Base-by-base conservation (phyloP, 805 yeast genomes). In the Metschnikowia amazonensis region DNA sequence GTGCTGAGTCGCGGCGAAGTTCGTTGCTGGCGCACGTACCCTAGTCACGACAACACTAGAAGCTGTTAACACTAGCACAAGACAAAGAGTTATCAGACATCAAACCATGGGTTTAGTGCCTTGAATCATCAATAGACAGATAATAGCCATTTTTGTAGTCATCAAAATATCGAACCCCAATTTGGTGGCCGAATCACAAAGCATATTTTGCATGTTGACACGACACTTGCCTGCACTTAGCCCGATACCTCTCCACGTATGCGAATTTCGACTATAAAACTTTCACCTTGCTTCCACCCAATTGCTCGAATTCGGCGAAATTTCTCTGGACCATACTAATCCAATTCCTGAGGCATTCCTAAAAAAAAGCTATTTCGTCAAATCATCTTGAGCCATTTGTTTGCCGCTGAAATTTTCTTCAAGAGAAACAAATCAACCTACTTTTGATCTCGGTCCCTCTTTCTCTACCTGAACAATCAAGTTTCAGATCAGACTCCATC, bases 191-290 rank as follows among this genome's bases (percentile, higher is more conserved):
- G n/a, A 13, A 32, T 17, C 16, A 2, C 23, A 11, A 8, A 17
- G 11, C 23, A 20, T 10, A 32, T 18, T 37, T 18, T n/a, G 32
- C 24, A 30, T 17, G 18, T 23, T 7, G 43, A 23, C 35, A 35
- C 21, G 14, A 13, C 32, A n/a, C 21, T 17, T 17, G 20, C 43
- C 46, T 37, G 24, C 42, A 24, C 14, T 3, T 7, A 13, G 25
- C 41, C n/a, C 35, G 8, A 24, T 20, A 28, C 44, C 20, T 43
- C 43, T 30, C 43, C 46, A 43, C 46, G 46, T 43, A 43, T 42
- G 46, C 46, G 46, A 43, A 36, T 36, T 30, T 39, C 42, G 36
- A 29, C 17, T 10, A 35, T 32, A 39, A 39, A 39, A 30, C 42
- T 39, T 31, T 21, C 29, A 37, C 33, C 13, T 28, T 37, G 33